Base-by-base conservation (phyloP, 306 rosid species). In the Fagus sylvatica region DNA sequence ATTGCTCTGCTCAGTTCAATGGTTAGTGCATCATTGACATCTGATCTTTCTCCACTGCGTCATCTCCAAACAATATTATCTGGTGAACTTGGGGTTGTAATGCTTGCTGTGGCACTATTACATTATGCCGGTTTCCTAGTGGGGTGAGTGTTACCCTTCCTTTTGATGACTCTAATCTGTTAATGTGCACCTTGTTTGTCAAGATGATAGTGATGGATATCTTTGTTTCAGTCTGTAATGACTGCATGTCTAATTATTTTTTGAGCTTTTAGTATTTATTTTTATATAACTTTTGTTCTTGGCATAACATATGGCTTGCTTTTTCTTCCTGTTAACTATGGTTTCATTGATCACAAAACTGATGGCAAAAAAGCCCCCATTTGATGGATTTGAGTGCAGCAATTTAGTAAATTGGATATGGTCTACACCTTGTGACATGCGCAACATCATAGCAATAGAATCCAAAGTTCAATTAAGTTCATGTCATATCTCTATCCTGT, bases 51-150 rank as follows among this genome's bases (percentile, higher is more conserved):
- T 79, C 72, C 55, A 28, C 33, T 70, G 39, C 53, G 60, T 30
- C 70, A 37, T 7, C 68, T 73, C 53, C 54, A 69, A 70, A 43
- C 66, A 11, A 46, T 85, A 13, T 41, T 82, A 60, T 75, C 84
- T 11, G 81, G 86, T 22, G 84, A 85, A 68, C 49, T 85, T 0
- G 75, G 86, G 42, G 75, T 11, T 16, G 84, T 85, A 28, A 69
- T 82, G 43, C 82, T 85, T 36, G 72, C 84, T 5, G 89, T 85
- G 84, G 46, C 71, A 57, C 60, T 79, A 67, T 49, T 85, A 69
- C 86, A 85, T 77, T 72, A 60, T 37, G 78, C 62, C 34, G 89
- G 89, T 76, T 82, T 85, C 79, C 72, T 85, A 7, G 62, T 85
- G 10, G 86, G 89, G 89, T 85, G 69, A 76, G 86, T 64, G 59